Base-by-base conservation (phyloP, 2,329 filamentous ascomycete species). In the Botrytis medusae region DNA sequence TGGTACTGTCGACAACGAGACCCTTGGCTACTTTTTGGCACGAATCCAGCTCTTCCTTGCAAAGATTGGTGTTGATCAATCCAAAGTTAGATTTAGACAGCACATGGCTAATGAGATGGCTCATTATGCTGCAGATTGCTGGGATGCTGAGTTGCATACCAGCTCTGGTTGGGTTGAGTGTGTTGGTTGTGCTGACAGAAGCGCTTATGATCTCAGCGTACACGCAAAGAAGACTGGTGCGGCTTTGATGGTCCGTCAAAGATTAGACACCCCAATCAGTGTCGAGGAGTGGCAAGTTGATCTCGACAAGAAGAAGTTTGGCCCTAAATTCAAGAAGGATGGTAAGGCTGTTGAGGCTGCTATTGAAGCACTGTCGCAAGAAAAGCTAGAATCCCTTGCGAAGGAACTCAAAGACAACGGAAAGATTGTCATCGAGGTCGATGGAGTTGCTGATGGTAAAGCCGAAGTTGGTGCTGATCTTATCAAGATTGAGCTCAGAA, bases 131-230 rank as follows among this genome's bases (percentile, higher is more conserved):
- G 89, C 91, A 72, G 96, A 99, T 85, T 99, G 96, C 85, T 98
- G 96, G 96, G 96, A 99, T 83, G 95, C 94, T 22, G 96, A 99
- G 83, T 86, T 99, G 72, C 86, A 92, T 76, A 98, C 93, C 73
- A 95, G 92, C 75, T 95, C 95, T 80, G 96, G 96, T 82, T 99
- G 96, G 96, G 93, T 98, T 76, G 96, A 99, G 86, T 98, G 95
- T 82, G 95, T 98, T 80, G 96, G 96, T 75, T 98, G 96, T 83
- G 96, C 96, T 75, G 95, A 98, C 82, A 90, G 96, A 79, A 97
- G 93, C 81, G 96, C 96, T 32, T 99, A 97, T 83, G 96, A 99
- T 83, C 83, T 98, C 82, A 92, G 90, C 51, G 95, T 98, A 16
- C 96, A 98, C 84, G 91, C 92, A 81, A 95, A 97, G 85, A 95